These are phyloP conservation scores for Hymenotorrendiella dingleyae DNA, from an alignment of 2,329 filamentous ascomycete genomes.

Conservation along the genomic window DNA sequence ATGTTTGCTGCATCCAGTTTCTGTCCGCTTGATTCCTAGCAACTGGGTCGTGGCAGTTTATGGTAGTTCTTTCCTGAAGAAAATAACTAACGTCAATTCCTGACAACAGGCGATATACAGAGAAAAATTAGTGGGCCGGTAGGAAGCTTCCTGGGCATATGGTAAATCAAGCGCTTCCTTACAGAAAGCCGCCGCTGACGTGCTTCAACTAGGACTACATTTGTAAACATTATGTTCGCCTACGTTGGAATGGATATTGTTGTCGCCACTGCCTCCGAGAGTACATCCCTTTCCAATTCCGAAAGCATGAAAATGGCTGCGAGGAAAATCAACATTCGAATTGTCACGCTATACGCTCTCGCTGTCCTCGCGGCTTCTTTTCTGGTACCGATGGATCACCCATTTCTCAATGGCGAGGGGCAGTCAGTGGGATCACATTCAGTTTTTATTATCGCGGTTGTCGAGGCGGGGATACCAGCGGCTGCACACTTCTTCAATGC, in stretches of 20 bases:
- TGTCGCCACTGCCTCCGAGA: conserved; percentile 35
- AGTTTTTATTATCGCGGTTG: conserved; percentile 35
- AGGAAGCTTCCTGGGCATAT: conserved; percentile 35
- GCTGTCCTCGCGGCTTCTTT: conserved; percentile 28
- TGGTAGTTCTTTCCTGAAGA: too few relatives aligned
- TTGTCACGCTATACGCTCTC: conserved; percentile 29
- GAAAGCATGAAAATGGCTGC: conserved; percentile 38
- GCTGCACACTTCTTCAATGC: conserved; percentile 35
- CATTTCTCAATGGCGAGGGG: conserved; percentile 36
- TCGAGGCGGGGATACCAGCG: conserved; percentile 33
- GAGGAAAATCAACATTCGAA: conserved; percentile 35
- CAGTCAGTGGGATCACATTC: conserved; percentile 33
- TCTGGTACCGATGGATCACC: conserved; percentile 33
- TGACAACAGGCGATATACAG: too few relatives aligned
- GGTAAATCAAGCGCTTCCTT: conserved; percentile 25
- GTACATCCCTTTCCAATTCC: conserved; percentile 30
- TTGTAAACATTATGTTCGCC: conserved; percentile 34
- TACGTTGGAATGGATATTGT: conserved; percentile 37
- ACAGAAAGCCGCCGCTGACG: background rate
- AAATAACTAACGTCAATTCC: too few relatives aligned
- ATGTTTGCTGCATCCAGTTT: too few relatives aligned
- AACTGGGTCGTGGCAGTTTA: too few relatives aligned
- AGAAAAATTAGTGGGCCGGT: conserved; percentile 30
- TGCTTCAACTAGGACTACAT: conserved; percentile 29
- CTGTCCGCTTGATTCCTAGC: too few relatives aligned